These are phyloP conservation scores for Pleomassaria siparia DNA, from an alignment of 2,329 filamentous ascomycete genomes.

Conservation along the genomic window DNA sequence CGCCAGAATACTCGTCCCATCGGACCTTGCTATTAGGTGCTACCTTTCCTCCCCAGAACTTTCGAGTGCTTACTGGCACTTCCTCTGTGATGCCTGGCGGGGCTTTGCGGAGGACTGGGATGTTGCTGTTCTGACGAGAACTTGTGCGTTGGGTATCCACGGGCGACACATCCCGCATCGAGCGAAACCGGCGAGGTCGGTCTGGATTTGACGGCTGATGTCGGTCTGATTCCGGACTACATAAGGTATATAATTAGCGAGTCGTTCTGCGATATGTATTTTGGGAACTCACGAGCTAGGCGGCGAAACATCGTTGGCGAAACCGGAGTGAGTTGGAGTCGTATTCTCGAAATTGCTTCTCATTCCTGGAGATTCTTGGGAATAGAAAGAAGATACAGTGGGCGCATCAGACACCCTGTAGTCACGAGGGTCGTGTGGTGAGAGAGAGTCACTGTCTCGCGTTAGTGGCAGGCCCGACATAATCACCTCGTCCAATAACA, in stretches of 20 bases:
- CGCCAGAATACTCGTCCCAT: conserved; percentile 69
- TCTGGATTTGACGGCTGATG: conserved; percentile 14
- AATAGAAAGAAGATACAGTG: conserved; percentile 61
- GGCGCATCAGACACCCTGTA: conserved; percentile 31
- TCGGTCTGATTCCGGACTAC: conserved; percentile 38
- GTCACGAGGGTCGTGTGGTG: conserved; percentile 24
- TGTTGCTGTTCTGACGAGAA: too few species aligned
- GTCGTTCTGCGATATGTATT: too few species aligned
- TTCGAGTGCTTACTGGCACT: conserved; percentile 26
- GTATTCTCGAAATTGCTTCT: conserved; percentile 24
- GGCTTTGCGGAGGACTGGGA: conserved; percentile 39
- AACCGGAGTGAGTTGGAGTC: conserved; percentile 20
- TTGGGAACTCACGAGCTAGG: too few species aligned
- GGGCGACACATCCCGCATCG: conserved; percentile 43
- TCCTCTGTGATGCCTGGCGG: conserved; percentile 21
- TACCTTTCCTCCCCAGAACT: conserved; percentile 42
- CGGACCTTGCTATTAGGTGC: conserved; percentile 40
- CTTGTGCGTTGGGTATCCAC: too few species aligned
- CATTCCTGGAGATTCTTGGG: conserved; percentile 53
- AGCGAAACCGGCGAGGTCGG: conserved; percentile 30
- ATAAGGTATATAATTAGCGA: too few species aligned
- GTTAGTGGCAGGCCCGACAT: conserved; percentile 7
- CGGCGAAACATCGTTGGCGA: conserved; percentile 41
- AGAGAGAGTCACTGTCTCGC: conserved; percentile 18
- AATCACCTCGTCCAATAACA: too few species aligned